Conservation (phyloP, 2,329 filamentous ascomycete genomes). For the Hymenoscyphus repandus region DNA sequence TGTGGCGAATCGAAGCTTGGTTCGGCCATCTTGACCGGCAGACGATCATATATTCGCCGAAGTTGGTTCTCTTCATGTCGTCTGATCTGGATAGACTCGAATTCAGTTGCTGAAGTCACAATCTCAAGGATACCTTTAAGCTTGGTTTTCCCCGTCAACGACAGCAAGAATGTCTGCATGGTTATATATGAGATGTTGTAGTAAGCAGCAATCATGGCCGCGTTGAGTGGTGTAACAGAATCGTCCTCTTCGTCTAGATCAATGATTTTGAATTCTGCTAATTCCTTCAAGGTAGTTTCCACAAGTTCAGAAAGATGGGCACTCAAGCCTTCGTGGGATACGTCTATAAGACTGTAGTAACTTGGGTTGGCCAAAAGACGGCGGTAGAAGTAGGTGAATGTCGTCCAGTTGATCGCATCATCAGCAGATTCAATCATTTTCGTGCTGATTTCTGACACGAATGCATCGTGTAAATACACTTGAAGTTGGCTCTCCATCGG, state of each 20-base stretch:
- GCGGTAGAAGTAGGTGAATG: conserved; percentile 97
- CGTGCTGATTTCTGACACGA: conserved; percentile 94
- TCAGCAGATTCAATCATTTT: conserved; percentile 94
- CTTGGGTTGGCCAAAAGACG: conserved; percentile 91
- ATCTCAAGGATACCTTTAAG: conserved; percentile 97
- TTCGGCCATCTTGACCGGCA: conserved; percentile 92
- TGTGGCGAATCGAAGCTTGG: conserved; percentile 86
- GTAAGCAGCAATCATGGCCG: conserved; percentile 96
- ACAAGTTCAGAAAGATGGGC: conserved; percentile 91
- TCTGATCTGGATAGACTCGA: conserved; percentile 89
- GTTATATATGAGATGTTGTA: conserved; percentile 99
- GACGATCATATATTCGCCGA: conserved; percentile 85
- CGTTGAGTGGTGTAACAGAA: conserved; percentile 81
- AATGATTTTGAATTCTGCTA: conserved; percentile 90
- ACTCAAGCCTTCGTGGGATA: conserved; percentile 88
- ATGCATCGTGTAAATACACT: conserved; percentile 87
- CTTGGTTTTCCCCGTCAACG: conserved; percentile 81
- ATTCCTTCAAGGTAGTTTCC: conserved; percentile 84
- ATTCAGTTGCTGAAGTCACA: conserved; percentile 92
- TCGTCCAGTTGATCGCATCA: conserved; percentile 97
- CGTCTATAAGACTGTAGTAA: conserved; percentile 86
- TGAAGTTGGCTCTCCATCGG: conserved; percentile 94
- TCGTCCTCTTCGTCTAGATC: conserved; percentile 94
- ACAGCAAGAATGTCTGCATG: conserved; percentile 97
- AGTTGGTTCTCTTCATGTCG: conserved; percentile 86